Conservation (phyloP, 1,284 basidiomycete genomes). For the Cystobasidiaceae sp. region DNA sequence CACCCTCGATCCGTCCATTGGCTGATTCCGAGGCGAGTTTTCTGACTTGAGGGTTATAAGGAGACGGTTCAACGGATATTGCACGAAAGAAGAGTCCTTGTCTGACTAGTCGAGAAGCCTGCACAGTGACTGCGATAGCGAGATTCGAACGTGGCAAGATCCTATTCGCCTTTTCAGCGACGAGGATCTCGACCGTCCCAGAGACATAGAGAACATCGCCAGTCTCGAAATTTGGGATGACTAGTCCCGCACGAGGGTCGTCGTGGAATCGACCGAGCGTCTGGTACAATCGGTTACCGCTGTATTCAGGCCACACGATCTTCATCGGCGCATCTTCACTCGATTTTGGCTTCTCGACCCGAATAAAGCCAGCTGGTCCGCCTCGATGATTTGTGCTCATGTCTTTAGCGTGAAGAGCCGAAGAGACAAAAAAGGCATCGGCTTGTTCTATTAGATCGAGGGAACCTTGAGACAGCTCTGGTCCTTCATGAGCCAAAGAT, state of each 20-base stretch:
- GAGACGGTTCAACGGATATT: conserved; percentile 49
- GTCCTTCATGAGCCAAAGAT: neutral
- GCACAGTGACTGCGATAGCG: conserved; percentile 53
- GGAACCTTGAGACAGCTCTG: conserved; percentile 1
- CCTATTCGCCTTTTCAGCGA: conserved; percentile 52
- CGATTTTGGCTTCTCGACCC: conserved; percentile 46
- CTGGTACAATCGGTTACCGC: conserved; percentile 58
- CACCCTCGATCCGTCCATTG: neutral
- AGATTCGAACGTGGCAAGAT: conserved; percentile 58
- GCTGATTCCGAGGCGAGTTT: conserved; percentile 53
- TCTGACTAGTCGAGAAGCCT: conserved; percentile 55
- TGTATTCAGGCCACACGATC: conserved; percentile 59
- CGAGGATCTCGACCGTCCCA: conserved; percentile 54
- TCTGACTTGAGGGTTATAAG: conserved; percentile 59
- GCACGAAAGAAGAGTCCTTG: conserved; percentile 57
- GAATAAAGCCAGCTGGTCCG: conserved; percentile 58
- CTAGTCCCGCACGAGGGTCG: conserved; percentile 55
- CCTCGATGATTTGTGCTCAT: conserved; percentile 62
- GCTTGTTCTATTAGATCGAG: neutral
- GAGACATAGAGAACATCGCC: conserved; percentile 61
- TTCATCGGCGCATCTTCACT: conserved; percentile 54
- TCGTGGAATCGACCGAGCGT: conserved; percentile 56
- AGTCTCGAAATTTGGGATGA: conserved; percentile 55
- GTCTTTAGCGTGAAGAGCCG: conserved; percentile 39
- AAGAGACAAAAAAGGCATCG: conserved; percentile 24